Evolutionary conservation across 306 rosid species (phyloP).

Genomic region (Biancaea sappan): DNA sequence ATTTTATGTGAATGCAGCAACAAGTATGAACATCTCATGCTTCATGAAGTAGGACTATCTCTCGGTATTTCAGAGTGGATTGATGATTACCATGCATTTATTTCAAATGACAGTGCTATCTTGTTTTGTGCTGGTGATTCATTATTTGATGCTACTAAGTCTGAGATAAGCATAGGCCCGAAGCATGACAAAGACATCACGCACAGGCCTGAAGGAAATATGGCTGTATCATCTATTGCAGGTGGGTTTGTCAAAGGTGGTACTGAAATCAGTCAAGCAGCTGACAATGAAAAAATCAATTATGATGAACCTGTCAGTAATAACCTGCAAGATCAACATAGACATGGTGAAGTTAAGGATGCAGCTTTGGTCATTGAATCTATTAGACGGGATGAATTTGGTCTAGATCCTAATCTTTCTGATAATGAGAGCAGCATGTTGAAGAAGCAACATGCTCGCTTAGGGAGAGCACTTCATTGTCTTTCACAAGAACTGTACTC

Average conservation of each 20-base stretch:
- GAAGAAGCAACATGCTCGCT: constrained; percentile 95
- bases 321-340: constrained; percentile 32
- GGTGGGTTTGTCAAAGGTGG: constrained; percentile 30
- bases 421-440: constrained; percentile 65
- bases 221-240: constrained; percentile 30
- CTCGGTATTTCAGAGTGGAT: constrained; percentile 85
- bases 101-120: constrained; percentile 41
- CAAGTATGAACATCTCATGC: constrained; percentile 72
- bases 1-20: constrained; percentile 71
- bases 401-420: constrained; percentile 76
- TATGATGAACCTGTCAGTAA: constrained; percentile 31
- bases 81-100: constrained; percentile 61
- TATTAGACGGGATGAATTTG: constrained; percentile 91
- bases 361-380: constrained; percentile 73
- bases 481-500: constrained; percentile 97
- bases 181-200: constrained; percentile 37
- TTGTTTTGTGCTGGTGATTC: constrained; percentile 35
- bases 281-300: constrained; percentile 36
- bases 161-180: constrained; percentile 34
- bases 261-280: constrained; percentile 29
- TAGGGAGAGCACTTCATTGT: constrained; percentile 98
- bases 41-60: constrained; percentile 85
- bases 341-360: constrained; percentile 48
- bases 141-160: constrained; percentile 38
- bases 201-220: constrained; percentile 46